Base-by-base conservation (phyloP, 2,329 filamentous ascomycete genomes). In the Aureobasidium lini region DNA sequence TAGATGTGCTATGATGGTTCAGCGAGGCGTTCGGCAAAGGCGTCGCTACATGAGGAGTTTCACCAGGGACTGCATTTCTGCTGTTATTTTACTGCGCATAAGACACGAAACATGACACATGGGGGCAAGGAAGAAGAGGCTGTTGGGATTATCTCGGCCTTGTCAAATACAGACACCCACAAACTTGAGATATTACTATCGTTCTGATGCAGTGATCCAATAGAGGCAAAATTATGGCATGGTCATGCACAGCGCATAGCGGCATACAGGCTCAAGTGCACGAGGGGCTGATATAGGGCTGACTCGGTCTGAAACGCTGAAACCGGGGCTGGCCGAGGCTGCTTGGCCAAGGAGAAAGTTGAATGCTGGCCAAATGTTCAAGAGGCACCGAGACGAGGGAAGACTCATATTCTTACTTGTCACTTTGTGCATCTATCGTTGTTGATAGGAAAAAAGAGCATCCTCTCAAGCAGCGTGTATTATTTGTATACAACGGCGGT, bases 11-110 rank as follows among this genome's bases (percentile, higher is more conserved):
- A 48, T 42, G 40, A 53, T 3, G 32, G 28, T 48, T 60, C 49
- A 60, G 59, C 59, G 59, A 60, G 59, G 59, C 59, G 59, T 60
- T 60, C 40, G 59, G 59, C 50, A 52, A 36, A 15, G 59, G 34
- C 32, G 49, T 60, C 18, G 48, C 54, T 37, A 57, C 42, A 37
- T 37, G 44, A 2, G 52, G 40, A 43, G 40, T 34, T 54, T 23
- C 11, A 47, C 1, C 32, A 3, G 40, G 52, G 11, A 44, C 52
- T 44, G 52, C 40, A 56, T 56, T 56, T 37, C 40, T 18, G 42
- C 32, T 56, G 42, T 28, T 43, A 18, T 16, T 37, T 46, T 28
- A 40, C 40, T 15, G 39, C 29, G 32, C 39, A 40, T 16, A 36
- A 36, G 31, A 29, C 15, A 47, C 15, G 15, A 31, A n/a, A 32